Percentiles rank a stretch among this genome's conserved stretches.
phyloP scores from a whole-genome alignment of 2,329 filamentous ascomycete genomes.

The Tolypocladium tropicale region DNA sequence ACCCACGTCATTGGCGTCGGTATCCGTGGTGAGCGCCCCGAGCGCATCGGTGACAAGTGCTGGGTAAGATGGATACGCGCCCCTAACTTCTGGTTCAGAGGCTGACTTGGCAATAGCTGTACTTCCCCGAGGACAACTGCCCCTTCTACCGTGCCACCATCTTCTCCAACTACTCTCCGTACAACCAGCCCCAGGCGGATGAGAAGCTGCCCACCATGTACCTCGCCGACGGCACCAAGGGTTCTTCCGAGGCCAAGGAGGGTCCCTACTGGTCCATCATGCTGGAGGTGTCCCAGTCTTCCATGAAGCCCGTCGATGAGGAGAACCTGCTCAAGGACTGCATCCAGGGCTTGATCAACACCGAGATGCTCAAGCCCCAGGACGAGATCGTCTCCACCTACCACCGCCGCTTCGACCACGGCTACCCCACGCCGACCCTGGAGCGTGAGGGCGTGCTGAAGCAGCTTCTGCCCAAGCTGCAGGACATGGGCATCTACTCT shows the following conservation, averaged over 20 bases:
- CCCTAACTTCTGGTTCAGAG: neutral
- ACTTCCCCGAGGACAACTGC: slow-evolving; percentile 98
- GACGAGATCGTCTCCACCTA: slow-evolving; percentile 98
- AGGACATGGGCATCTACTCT: slow-evolving; percentile 85
- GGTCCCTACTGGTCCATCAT: slow-evolving; percentile 99
- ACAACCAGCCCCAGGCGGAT: slow-evolving; percentile 83
- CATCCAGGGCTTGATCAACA: slow-evolving; percentile 96
- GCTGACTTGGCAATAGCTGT: slow-evolving; percentile 45
- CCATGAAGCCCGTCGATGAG: slow-evolving; percentile 86
- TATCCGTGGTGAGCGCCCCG: slow-evolving; percentile 80
- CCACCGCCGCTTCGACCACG: slow-evolving; percentile 95
- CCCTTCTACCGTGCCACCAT: slow-evolving; percentile 99
- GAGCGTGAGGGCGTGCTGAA: slow-evolving; percentile 94
- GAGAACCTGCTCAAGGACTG: slow-evolving; percentile 78
- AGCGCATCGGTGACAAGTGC: slow-evolving; percentile 98
- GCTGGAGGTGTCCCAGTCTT: slow-evolving; percentile 94
- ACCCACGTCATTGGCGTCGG: slow-evolving; percentile 97
- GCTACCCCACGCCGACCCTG: slow-evolving; percentile 89
- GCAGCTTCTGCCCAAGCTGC: slow-evolving; percentile 84
- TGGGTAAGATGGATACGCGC: slow-evolving; percentile 50
- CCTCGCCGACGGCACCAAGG: slow-evolving; percentile 76
- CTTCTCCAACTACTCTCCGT: slow-evolving; percentile 99
- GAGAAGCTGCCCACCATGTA: slow-evolving; percentile 81
- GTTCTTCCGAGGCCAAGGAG: slow-evolving; percentile 61
- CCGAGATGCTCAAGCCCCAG: slow-evolving; percentile 80